Percentiles rank a stretch among this genome's conserved stretches.
These are phyloP conservation scores for Heracleum sosnowskyi DNA, from an alignment of 129 eudicot genomes.

Conservation along the genomic window DNA sequence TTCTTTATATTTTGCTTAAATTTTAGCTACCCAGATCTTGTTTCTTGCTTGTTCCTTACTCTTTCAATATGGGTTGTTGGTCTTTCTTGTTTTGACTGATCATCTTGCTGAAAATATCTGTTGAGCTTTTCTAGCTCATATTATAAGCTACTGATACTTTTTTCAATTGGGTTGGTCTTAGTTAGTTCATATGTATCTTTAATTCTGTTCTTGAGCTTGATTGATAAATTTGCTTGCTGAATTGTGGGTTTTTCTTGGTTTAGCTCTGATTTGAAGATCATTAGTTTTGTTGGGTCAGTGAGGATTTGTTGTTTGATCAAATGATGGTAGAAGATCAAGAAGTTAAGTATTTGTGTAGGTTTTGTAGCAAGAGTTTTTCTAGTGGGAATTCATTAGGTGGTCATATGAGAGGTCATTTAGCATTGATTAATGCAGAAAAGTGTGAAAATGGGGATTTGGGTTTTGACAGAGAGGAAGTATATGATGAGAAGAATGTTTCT, in stretches of 20 bases:
- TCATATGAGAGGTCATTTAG: constrained; percentile 76
- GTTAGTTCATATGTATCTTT: constrained; percentile 16
- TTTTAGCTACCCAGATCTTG: constrained; percentile 24
- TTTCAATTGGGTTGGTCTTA: constrained; percentile 9
- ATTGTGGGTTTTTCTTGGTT: constrained; percentile 17
- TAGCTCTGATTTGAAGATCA: background rate
- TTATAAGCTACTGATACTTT: background rate
- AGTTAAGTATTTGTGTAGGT: constrained; percentile 40
- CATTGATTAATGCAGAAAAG: constrained; percentile 43
- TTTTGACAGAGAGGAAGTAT: constrained; percentile 13
- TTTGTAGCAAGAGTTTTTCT: constrained; percentile 40
- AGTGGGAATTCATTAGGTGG: constrained; percentile 78
- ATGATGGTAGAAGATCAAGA: constrained; percentile 45
- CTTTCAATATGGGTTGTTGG: background rate
- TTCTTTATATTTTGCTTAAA: background rate
- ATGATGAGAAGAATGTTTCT: constrained; percentile 12
- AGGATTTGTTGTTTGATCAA: background rate
- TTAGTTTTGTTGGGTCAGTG: constrained; percentile 19
- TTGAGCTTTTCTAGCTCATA: background rate
- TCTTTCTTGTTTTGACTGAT: constrained; percentile 6
- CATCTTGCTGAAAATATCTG: background rate
- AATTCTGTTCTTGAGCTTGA: constrained; percentile 12
- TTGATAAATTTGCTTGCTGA: constrained; percentile 4
- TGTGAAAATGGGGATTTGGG: constrained; percentile 19
- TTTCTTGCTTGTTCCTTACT: constrained; percentile 16